Evolutionary conservation across 1,284 basidiomycete genomes (phyloP).

Genomic region (Ceratobasidium sp.): DNA sequence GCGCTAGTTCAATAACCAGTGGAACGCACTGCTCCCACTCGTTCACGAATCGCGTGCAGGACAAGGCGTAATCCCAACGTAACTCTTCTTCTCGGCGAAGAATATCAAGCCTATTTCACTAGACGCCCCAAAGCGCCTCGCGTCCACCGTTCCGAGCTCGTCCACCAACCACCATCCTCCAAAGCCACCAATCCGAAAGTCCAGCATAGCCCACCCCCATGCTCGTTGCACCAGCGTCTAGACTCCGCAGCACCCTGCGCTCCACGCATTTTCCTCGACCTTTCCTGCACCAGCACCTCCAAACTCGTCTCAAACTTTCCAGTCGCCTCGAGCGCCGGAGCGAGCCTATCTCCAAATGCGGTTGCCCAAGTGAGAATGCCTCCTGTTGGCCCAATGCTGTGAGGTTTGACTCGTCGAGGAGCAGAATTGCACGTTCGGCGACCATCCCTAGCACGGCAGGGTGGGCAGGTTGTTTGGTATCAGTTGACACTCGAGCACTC

Average conservation of each 20-base stretch:
- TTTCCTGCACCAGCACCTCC: constrained; percentile 57
- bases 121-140: constrained; percentile 15
- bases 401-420: constrained; percentile 67
- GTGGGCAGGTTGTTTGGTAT: too few relatives aligned
- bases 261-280: constrained; percentile 38
- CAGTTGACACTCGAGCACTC: constrained; percentile 48
- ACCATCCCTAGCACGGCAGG: constrained; percentile 69
- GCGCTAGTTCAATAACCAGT: neutral
- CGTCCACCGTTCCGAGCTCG: neutral
- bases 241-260: neutral
- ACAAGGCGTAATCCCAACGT: neutral
- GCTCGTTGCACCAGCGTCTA: neutral
- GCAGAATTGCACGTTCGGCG: constrained; percentile 78
- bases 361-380: constrained; percentile 81
- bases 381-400: constrained; percentile 71
- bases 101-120: neutral
- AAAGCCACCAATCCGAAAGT: neutral
- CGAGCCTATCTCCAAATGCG: constrained; percentile 79
- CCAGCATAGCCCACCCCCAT: neutral
- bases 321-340: constrained; percentile 72
- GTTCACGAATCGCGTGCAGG: neutral
- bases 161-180: neutral
- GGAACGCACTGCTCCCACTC: neutral
- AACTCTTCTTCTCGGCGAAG: neutral
- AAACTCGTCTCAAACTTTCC: constrained; percentile 65